Evolutionary conservation across 306 rosid genomes (phyloP).

Genomic region (Abrus precatorius): DNA sequence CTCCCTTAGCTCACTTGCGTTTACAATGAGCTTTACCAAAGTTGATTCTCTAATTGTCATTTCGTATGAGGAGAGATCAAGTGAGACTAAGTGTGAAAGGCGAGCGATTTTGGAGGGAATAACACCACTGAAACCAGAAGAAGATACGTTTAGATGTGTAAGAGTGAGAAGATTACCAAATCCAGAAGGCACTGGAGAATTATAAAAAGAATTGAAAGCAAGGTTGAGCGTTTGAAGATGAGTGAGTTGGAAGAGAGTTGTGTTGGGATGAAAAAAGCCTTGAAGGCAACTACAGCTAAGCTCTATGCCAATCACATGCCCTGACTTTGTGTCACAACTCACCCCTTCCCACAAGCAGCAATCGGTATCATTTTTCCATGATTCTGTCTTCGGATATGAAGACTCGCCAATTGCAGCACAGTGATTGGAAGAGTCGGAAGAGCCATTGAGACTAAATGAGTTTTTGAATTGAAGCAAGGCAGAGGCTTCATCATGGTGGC

Average conservation of each 20-base stretch:
- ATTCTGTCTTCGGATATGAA: background rate
- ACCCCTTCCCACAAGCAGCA: slow-evolving; percentile 24
- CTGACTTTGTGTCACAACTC: background rate
- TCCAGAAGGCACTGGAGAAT: slow-evolving; percentile 2
- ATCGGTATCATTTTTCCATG: background rate
- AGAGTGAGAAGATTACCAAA: slow-evolving; percentile 20
- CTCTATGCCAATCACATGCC: background rate
- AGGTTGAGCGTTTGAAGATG: slow-evolving; percentile 25
- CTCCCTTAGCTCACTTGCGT: slow-evolving; percentile 3
- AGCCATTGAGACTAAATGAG: background rate
- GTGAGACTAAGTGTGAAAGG: slow-evolving; percentile 12
- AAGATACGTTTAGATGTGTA: background rate
- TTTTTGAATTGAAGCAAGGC: slow-evolving; percentile 30
- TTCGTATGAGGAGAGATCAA: background rate
- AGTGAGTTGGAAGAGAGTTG: slow-evolving; percentile 2
- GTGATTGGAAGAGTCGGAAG: too few relatives aligned
- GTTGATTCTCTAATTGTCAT: background rate
- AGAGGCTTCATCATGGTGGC: slow-evolving; percentile 19
- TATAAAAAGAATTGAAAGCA: background rate
- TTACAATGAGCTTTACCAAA: slow-evolving; percentile 7
- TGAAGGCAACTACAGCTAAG: background rate
- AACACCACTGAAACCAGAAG: fast-evolving
- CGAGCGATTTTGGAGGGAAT: background rate
- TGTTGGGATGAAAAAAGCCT: slow-evolving; percentile 14
- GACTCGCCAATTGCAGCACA: too few relatives aligned